These are phyloP conservation scores for Stephania cephalantha DNA, from an alignment of 164 flowering plant genomes.

Conservation along the genomic window DNA sequence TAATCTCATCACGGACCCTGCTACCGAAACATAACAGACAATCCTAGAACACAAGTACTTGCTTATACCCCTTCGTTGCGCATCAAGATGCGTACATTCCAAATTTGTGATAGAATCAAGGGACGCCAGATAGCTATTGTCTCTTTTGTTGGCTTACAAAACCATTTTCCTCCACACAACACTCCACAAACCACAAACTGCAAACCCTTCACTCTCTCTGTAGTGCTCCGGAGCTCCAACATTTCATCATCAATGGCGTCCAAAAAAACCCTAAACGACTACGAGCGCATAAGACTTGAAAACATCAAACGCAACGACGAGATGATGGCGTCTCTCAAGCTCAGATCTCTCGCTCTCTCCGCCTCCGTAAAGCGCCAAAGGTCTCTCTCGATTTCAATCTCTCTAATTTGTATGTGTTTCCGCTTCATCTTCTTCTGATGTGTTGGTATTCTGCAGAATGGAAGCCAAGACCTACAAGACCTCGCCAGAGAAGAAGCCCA, in stretches of 20 bases:
- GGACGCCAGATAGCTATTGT: too few species aligned
- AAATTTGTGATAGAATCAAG: too few species aligned
- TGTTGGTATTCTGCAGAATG: constrained; percentile 23
- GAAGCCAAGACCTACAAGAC: constrained; percentile 39
- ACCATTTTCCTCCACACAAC: too few species aligned
- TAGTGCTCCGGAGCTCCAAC: neutral
- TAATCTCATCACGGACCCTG: too few species aligned
- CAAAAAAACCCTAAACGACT: constrained; percentile 42
- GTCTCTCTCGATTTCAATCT: constrained; percentile 18
- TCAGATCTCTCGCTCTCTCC: constrained; percentile 30
- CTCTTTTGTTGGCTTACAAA: too few species aligned
- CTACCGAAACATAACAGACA: too few species aligned
- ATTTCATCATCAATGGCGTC: constrained; percentile 32
- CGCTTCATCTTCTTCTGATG: neutral
- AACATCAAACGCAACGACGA: constrained; percentile 56
- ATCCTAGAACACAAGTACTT: too few species aligned
- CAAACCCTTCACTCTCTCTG: too few species aligned
- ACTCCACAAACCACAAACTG: too few species aligned
- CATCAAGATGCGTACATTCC: too few species aligned
- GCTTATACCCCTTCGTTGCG: too few species aligned
- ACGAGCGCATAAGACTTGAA: constrained; percentile 71
- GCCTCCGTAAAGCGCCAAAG: constrained; percentile 48
- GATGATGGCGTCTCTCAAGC: constrained; percentile 63
- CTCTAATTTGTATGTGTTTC: neutral
- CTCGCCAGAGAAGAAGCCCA: constrained; percentile 41